phyloP scores from a whole-genome alignment of 306 rosid species.

The Rubus parviflorus region DNA sequence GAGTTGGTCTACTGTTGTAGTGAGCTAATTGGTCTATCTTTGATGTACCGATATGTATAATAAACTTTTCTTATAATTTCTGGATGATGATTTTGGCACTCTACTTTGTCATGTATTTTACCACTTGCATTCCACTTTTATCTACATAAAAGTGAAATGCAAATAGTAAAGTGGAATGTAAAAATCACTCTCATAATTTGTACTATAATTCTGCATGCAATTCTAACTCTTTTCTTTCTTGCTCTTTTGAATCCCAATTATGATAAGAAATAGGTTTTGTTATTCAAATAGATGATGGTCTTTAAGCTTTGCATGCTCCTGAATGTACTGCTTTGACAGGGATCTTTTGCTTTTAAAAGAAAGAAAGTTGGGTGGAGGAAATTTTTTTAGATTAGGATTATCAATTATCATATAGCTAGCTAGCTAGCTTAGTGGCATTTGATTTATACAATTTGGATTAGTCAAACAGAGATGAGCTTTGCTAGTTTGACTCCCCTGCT shows the following conservation, averaged over 20 bases:
- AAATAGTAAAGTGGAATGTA: too few relatives aligned
- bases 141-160: too few relatives aligned
- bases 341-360: constrained; percentile 26
- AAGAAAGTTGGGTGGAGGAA: constrained; percentile 33
- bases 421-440: constrained; percentile 34
- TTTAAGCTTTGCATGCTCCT: not conserved
- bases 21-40: too few relatives aligned
- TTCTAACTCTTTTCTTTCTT: constrained; percentile 19
- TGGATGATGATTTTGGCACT: too few relatives aligned
- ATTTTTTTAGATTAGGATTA: constrained; percentile 20
- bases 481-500: constrained; percentile 60
- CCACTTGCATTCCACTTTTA: too few relatives aligned
- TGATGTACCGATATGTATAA: too few relatives aligned
- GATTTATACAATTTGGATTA: constrained; percentile 25
- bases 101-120: too few relatives aligned
- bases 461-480: constrained; percentile 55
- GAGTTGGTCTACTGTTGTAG: too few relatives aligned
- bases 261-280: not conserved
- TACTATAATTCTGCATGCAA: constrained; percentile 30
- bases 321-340: constrained; percentile 6
- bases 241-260: not conserved
- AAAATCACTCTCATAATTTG: not conserved
- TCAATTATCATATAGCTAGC: not conserved
- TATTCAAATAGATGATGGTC: not conserved
- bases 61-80: too few relatives aligned